These are phyloP conservation scores for Pseudoturritis turrita DNA, from an alignment of 345 rosid genomes.

Conservation along the genomic window DNA sequence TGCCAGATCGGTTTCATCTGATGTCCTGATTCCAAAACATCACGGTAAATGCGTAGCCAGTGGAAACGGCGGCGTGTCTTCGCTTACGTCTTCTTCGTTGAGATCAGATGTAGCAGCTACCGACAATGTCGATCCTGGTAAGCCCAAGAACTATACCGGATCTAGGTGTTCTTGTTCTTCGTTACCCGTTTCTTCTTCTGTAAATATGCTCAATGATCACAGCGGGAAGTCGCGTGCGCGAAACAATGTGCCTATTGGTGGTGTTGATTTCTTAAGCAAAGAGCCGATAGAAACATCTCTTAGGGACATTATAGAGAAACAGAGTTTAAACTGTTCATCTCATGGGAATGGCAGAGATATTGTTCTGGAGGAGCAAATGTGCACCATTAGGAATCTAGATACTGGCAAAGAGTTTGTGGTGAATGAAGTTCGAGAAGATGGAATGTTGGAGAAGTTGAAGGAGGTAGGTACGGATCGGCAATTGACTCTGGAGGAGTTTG, in stretches of 20 bases:
- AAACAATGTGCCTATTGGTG: constrained; percentile 17
- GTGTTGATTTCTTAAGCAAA: constrained; percentile 28
- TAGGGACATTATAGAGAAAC: constrained; percentile 28
- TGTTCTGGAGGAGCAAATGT: constrained; percentile 37
- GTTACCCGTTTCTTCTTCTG: constrained; percentile 8
- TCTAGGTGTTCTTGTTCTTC: constrained; percentile 34
- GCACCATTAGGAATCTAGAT: constrained; percentile 80
- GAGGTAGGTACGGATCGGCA: constrained; percentile 89
- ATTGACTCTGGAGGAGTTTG: constrained; percentile 90
- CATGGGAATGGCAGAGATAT: constrained; percentile 29
- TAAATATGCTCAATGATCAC: constrained; percentile 18
- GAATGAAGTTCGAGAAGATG: constrained; percentile 78
- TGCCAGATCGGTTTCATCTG: constrained; percentile 42
- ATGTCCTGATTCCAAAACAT: constrained; percentile 24
- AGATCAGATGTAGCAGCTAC: constrained; percentile 42
- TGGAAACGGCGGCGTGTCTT: not conserved
- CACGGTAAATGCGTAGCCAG: constrained; percentile 14
- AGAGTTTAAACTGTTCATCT: not conserved
- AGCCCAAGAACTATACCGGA: constrained; percentile 24
- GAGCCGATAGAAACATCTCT: constrained; percentile 31
- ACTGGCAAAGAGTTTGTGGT: constrained; percentile 84
- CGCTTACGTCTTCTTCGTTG: constrained; percentile 3
- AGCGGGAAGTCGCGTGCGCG: constrained; percentile 18
- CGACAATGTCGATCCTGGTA: constrained; percentile 28
- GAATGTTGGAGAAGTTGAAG: constrained; percentile 70